A percentile compares a stretch with the other conserved stretches of the same genome.
phyloP scores from a whole-genome alignment of 371 early-diverging fungal species.

The Zychaea mexicana region DNA sequence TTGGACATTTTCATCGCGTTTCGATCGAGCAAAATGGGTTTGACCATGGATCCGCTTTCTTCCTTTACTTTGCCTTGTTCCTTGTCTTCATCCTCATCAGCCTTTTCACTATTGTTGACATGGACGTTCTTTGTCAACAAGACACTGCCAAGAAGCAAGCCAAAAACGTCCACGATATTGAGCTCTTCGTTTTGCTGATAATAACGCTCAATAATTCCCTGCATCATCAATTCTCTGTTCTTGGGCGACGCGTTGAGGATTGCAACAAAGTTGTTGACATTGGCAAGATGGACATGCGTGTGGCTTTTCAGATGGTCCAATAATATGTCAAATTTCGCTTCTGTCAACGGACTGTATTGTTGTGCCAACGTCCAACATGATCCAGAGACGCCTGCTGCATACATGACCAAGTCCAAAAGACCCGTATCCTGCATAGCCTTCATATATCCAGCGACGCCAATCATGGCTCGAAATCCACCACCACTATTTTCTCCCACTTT shows the following conservation, averaged over 20 bases:
- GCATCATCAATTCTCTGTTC: slow-evolving; percentile 49
- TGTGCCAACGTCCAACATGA: slow-evolving; percentile 54
- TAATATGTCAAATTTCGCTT: slow-evolving; percentile 16
- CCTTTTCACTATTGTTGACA: neutral
- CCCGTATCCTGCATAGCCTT: slow-evolving; percentile 59
- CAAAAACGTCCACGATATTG: slow-evolving; percentile 73
- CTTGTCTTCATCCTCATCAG: neutral
- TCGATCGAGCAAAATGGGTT: slow-evolving; percentile 23
- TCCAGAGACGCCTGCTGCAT: slow-evolving; percentile 63
- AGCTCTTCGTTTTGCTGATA: slow-evolving; percentile 46
- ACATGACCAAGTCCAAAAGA: slow-evolving; percentile 56
- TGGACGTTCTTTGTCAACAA: slow-evolving; percentile 44
- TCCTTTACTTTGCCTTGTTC: neutral
- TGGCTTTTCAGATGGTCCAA: slow-evolving; percentile 29
- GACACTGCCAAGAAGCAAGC: slow-evolving; percentile 60
- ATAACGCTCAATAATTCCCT: slow-evolving; percentile 56
- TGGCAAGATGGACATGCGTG: slow-evolving; percentile 37
- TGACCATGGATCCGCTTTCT: neutral
- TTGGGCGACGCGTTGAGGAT: slow-evolving; percentile 36
- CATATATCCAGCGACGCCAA: slow-evolving; percentile 62
- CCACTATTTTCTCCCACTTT: slow-evolving; percentile 39
- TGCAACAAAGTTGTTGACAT: slow-evolving; percentile 32
- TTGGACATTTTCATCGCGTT: slow-evolving; percentile 35
- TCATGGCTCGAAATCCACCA: slow-evolving; percentile 75
- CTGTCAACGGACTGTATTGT: slow-evolving; percentile 30